Evolutionary conservation across 805 yeast genomes (phyloP), one percentile per base, ranked within the genome.

Genomic region (Yamadazyma sp.): DNA sequence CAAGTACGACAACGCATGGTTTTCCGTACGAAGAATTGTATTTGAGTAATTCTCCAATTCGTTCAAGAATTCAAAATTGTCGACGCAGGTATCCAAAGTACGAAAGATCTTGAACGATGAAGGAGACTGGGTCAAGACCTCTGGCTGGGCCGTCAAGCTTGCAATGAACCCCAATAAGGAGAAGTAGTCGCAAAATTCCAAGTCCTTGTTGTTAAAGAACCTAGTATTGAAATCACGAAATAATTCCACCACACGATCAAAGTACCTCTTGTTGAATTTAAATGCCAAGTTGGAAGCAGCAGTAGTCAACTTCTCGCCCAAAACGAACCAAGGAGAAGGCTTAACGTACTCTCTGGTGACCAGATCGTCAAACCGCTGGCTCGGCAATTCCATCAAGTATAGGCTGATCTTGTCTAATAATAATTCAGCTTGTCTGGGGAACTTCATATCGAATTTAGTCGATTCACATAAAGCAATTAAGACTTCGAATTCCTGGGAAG

Each of bases 391-490:
- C 25, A 64, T 44, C 22, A 81, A 70, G 47, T 78, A 78, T 1
- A 65, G 54, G 3, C 67, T 44, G 35, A 80, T 55, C 31, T 73
- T 70, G 7, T 64, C 54, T n/a, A 74, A 50, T 13, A 79, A 51
- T 18, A 68, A 40, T 4, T 57, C 52, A 10, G 76, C 78, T 32
- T 71, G 73, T 5, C 45, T 50, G 1, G 55, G 52, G 16, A 51
- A 47, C 23, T 58, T 59, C 33, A 57, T 41, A 7, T 56, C 50
- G 6, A 64, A 59, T 4, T 41, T 39, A 3, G 70, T 52, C 8
- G 69, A 60, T 18, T 64, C 63, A 42, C 82, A 76, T 18, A 83
- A 57, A 0, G 87, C 84, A 30, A 74, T 47, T 41, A 82, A 60
- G 4, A 74, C 70, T 45, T 82, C 84, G 40, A 68, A 66, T 52